A percentile compares a stretch with the other conserved stretches of the same genome.
Evolutionary conservation across 306 rosid species (phyloP).

Genomic region (Vicia sativa): DNA sequence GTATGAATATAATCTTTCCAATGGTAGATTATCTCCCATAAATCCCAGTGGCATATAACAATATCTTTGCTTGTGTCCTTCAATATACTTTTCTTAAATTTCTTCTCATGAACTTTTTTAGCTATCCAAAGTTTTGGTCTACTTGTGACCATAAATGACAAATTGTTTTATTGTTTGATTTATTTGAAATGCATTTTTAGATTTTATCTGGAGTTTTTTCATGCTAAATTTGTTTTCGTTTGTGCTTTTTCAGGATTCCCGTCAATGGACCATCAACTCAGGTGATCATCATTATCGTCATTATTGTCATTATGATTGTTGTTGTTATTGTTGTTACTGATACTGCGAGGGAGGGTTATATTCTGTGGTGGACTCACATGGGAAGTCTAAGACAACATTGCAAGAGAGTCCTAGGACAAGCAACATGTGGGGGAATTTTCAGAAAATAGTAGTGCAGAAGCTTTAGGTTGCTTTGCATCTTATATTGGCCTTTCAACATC

Average conservation of each 20-base stretch:
- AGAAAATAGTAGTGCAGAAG: no score
- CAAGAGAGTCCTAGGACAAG: no score
- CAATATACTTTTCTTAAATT: neutral
- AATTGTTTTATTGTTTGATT: slow-evolving; percentile 29
- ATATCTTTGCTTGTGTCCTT: slow-evolving; percentile 2
- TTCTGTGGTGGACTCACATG: neutral
- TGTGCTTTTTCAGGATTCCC: slow-evolving; percentile 65
- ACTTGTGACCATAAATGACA: slow-evolving; percentile 2
- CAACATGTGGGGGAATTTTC: no score
- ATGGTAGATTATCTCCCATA: slow-evolving; percentile 2
- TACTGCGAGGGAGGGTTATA: neutral
- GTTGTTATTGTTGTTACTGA: neutral
- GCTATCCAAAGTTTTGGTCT: slow-evolving; percentile 11
- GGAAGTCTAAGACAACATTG: no score
- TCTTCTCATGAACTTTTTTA: neutral
- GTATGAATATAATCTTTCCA: neutral
- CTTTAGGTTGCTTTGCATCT: no score
- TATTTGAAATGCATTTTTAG: slow-evolving; percentile 2
- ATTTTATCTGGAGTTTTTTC: slow-evolving; percentile 2
- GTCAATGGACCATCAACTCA: slow-evolving; percentile 58
- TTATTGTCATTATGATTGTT: neutral
- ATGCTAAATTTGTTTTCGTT: slow-evolving; percentile 10
- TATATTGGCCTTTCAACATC: no score
- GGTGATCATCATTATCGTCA: slow-evolving; percentile 43
- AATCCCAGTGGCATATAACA: neutral